phyloP scores from a whole-genome alignment of 2,329 filamentous ascomycete genomes.

The Trichoderma sp. region DNA sequence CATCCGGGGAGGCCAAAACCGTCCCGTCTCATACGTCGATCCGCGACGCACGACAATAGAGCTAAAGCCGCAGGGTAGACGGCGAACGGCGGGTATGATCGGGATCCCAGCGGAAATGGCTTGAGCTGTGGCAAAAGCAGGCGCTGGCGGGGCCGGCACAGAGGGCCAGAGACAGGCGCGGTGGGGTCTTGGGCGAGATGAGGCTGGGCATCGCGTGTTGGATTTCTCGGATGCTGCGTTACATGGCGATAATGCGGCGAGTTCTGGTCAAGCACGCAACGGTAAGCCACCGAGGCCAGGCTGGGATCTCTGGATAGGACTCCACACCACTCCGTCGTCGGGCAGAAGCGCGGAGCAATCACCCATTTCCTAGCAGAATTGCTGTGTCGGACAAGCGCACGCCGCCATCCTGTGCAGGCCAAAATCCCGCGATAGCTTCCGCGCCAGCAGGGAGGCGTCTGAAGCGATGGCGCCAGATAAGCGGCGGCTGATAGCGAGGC shows the following conservation, averaged over 20 bases:
- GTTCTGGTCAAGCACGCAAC: neutral
- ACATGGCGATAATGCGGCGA: conserved; percentile 19
- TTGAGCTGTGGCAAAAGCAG: conserved; percentile 25
- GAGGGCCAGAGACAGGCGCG: neutral
- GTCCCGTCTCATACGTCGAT: conserved; percentile 25
- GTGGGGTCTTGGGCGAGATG: conserved; percentile 16
- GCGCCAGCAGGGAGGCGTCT: neutral
- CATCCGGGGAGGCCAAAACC: conserved; percentile 20
- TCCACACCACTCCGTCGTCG: conserved; percentile 23
- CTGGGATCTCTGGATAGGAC: neutral
- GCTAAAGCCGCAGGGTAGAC: conserved; percentile 12
- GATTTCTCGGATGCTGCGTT: conserved; percentile 12
- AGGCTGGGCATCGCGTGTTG: conserved; percentile 11
- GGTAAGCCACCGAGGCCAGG: conserved; percentile 8
- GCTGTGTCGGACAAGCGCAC: neutral
- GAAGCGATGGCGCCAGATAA: conserved; percentile 10
- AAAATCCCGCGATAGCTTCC: conserved; percentile 18
- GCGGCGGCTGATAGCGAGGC: neutral
- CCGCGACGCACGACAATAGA: conserved; percentile 10
- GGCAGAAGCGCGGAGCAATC: conserved; percentile 17
- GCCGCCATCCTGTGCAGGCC: neutral
- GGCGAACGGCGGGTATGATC: conserved; percentile 29
- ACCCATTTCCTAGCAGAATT: neutral
- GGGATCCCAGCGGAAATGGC: conserved; percentile 22
- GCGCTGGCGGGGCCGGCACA: conserved; percentile 14